phyloP scores from a whole-genome alignment of 2,329 filamentous ascomycete genomes.

The Calonectria pteridis region DNA sequence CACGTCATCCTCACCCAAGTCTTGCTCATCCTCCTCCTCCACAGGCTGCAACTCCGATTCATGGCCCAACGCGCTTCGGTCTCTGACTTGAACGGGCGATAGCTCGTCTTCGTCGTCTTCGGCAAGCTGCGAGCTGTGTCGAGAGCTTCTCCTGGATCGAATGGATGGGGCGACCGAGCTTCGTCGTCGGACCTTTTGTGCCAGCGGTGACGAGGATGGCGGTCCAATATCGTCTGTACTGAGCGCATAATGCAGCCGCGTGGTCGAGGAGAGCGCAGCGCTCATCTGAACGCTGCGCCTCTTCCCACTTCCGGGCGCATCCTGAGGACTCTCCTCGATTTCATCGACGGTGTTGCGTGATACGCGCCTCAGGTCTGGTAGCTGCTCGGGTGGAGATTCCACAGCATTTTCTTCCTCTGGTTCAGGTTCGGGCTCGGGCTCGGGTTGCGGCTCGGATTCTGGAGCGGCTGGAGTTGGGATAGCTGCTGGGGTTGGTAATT shows the following conservation, averaged over 20 bases:
- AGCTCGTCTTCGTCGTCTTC: constrained; percentile 47
- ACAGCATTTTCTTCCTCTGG: constrained; percentile 37
- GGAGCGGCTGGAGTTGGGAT: constrained; percentile 15
- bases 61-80: constrained; percentile 19
- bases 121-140: constrained; percentile 35
- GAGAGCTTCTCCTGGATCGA: constrained; percentile 46
- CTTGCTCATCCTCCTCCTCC: constrained; percentile 27
- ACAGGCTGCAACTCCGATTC: constrained; percentile 28
- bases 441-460: neutral
- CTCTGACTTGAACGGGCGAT: constrained; percentile 46
- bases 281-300: constrained; percentile 55
- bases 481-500: constrained; percentile 28
- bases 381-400: constrained; percentile 32
- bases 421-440: neutral
- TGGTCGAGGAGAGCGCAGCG: constrained; percentile 54
- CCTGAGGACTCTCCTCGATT: constrained; percentile 60
- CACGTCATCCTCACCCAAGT: constrained; percentile 6
- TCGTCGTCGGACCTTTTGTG: constrained; percentile 54
- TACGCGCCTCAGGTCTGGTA: constrained; percentile 10
- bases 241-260: constrained; percentile 57
- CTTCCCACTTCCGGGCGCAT: constrained; percentile 68
- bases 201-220: constrained; percentile 57
- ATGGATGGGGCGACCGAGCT: constrained; percentile 49
- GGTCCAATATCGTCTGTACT: constrained; percentile 46
- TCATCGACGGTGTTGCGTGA: constrained; percentile 37